These are phyloP conservation scores for Neurospora sp. DNA, from an alignment of 2,329 filamentous ascomycete species.

Conservation along the genomic window DNA sequence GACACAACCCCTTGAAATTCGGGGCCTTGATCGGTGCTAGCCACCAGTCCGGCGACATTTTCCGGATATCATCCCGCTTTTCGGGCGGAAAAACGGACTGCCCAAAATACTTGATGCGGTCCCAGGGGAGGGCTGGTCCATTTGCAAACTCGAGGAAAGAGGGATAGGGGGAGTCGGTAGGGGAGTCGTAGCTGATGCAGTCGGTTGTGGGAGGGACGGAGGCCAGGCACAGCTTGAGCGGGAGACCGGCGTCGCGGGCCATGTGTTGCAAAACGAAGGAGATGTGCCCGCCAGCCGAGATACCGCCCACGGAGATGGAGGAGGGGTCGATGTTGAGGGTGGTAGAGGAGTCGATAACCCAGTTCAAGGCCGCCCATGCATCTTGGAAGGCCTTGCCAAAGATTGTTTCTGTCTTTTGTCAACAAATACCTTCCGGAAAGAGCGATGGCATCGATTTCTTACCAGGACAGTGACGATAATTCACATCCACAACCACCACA, in stretches of 20 bases:
- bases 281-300: conserved; percentile 29
- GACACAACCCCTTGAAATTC: conserved; percentile 23
- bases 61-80: conserved; percentile 16
- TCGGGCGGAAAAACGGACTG: conserved; percentile 20
- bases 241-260: conserved; percentile 27
- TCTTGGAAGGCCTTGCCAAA: conserved; percentile 29
- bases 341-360: conserved; percentile 22
- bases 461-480: conserved; percentile 31
- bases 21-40: conserved; percentile 22
- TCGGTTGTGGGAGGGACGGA: conserved; percentile 22
- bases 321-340: conserved; percentile 22
- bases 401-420: conserved; percentile 18
- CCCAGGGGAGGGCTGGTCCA: conserved; percentile 25
- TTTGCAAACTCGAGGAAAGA: conserved; percentile 26
- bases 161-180: conserved; percentile 24
- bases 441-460: conserved; percentile 3
- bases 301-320: conserved; percentile 28
- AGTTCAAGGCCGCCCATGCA: conserved; percentile 25
- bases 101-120: conserved; percentile 25
- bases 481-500: conserved; percentile 28
- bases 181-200: conserved; percentile 20
- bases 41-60: conserved; percentile 26
- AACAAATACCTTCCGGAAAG: neutral
- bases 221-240: conserved; percentile 25
- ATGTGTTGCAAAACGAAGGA: conserved; percentile 26